Evolutionary conservation across 805 yeast genomes (phyloP), one percentile per base, ranked within the genome.

Genomic region (Dipodascopsis tothii): DNA sequence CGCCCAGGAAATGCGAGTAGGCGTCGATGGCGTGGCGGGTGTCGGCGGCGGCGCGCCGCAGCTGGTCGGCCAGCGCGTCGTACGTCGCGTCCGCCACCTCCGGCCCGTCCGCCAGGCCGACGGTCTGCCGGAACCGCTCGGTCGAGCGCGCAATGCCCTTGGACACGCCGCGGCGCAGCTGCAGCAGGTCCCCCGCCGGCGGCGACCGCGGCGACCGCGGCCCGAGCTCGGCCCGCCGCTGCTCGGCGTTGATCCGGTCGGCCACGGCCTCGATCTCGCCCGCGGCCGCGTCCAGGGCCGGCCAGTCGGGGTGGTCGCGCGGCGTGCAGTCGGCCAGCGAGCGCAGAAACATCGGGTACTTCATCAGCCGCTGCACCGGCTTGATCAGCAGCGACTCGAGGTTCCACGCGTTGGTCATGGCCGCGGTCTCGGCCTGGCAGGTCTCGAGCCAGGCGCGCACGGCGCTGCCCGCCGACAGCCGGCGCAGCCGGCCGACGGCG

Each of bases 251-350:
- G 27, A 48, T 49, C 18, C 45, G 30, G 9, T 40, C 49, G 3
- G 52, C 52, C 16, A 36, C 35, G 6, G 38, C 21, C 18, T 43
- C 35, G 6, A 50, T 44, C 21, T 42, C 33, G 1, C 18, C 16
- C 21, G 39, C 42, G 3, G 54, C 53, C 21, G 28, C 32, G 19
- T 25, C 36, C 6, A 51, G 39, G 3, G 46, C 27, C 18, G 3
- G n/a, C 92, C 54, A 73, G 51, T 71, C 77, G 3, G 74, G 72
- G 60, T 71, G 71, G 18, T 61, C 55, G n/a, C 62, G 46, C 1
- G 57, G 50, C 1, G 66, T 63, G 40, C 36, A 42, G 5, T 59
- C 56, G 5, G 63, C 47, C n/a, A 67, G 38, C n/a, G 62, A 50
- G 19, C 50, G 51, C 27, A 68, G 40, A 17, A 68, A 55, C 20